Evolutionary conservation across 2,329 filamentous ascomycete species (phyloP), one percentile per base, ranked within the genome.

Genomic region (Aspergillus melleus): DNA sequence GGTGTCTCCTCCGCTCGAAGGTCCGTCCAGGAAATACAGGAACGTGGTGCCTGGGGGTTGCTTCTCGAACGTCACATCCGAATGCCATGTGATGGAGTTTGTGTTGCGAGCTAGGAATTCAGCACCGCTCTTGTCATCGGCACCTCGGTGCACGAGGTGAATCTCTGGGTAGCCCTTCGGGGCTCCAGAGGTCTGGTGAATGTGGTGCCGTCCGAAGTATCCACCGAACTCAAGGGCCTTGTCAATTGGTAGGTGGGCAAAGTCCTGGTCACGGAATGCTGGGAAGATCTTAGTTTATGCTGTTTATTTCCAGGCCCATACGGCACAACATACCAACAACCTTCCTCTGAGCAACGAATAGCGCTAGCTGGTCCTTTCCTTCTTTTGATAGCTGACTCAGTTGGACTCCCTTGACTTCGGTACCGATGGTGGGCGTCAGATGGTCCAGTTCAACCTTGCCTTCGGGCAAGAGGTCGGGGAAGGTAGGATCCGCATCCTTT

Each of bases 31-130:
- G 53, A 92, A 83, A 72, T 96, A 96, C 39, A 96, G 77, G 77
- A 96, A 96, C 0, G 93, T 96, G 0, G 92, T 96, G 30, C 92
- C 91, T 0, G 93, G 92, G 1, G 93, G 92, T 77, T 97, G 92
- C 66, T 85, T 80, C 79, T 96, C 93, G 72, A 96, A 96, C 0
- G 90, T 90, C 1, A 96, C 88, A 66, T 96, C 92, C 0, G 88
- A 90, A 78, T 96, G 92, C 92, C 92, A 96, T 8, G 91, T 91
- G 1, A 96, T 87, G 1, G 88, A 90, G 76, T 88, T 94, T 3
- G 90, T 93, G 22, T 90, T 84, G 51, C 86, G 85, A 57, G 83
- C 78, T 65, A 92, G 88, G 75, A 89, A 90, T 52, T 84, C 80
- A 20, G 84, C 77, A 20, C 81, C 83, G 2, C 81, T 83, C 6